Conservation (phyloP, 179 eudicot species). For the Spergularia azorica region DNA sequence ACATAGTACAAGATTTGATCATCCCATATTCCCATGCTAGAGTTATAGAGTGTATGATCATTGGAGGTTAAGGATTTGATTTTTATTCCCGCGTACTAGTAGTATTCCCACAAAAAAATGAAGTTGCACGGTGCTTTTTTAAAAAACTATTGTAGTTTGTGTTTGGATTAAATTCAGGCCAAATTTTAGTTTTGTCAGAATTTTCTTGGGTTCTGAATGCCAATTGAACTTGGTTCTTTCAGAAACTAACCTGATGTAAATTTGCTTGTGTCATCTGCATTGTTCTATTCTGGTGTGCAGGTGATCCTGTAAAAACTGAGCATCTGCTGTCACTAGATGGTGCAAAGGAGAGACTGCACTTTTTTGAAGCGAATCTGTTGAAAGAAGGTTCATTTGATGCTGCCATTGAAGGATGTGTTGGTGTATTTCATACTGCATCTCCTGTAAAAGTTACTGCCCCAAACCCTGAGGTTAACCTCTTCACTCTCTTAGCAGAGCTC, state of each 20-base stretch:
- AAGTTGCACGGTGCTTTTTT: no score
- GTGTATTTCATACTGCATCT: slow-evolving; percentile 57
- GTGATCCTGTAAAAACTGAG: slow-evolving; percentile 39
- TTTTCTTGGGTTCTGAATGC: background rate
- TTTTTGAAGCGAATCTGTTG: slow-evolving; percentile 42
- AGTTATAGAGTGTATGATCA: no score
- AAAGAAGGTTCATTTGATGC: slow-evolving; percentile 52
- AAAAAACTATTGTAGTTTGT: background rate
- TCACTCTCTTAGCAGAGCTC: background rate
- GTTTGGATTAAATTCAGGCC: background rate
- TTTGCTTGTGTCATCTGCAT: background rate
- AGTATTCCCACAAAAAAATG: no score
- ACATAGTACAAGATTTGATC: background rate
- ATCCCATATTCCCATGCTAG: no score
- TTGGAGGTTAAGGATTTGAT: background rate
- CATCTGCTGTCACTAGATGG: slow-evolving; percentile 46
- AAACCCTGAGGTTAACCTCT: slow-evolving; percentile 40
- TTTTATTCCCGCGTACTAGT: no score
- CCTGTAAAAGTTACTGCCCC: slow-evolving; percentile 31
- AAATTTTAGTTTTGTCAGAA: background rate
- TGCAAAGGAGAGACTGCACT: slow-evolving; percentile 49
- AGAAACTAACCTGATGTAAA: background rate
- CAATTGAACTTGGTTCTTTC: background rate
- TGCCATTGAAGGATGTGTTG: slow-evolving; percentile 43
- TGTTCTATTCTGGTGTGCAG: slow-evolving; percentile 24